Evolutionary conservation across 768 basidiomycete species (phyloP).

Genomic region (Amyloporia xantha): DNA sequence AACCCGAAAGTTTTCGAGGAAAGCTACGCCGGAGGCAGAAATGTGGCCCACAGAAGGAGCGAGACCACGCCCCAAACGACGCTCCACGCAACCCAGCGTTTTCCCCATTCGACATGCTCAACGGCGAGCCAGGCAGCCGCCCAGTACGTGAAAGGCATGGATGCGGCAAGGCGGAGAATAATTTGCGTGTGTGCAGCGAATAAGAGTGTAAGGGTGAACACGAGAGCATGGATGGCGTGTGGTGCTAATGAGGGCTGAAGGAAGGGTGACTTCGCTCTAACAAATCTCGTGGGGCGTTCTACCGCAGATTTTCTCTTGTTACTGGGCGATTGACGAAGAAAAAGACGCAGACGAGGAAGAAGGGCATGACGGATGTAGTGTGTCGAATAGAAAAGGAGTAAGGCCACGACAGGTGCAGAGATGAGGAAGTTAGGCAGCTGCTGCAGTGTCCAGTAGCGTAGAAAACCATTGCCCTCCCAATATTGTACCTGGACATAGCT

Average conservation of each 20-base stretch:
- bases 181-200: constrained; percentile 88
- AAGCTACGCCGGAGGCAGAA: constrained; percentile 83
- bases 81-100: constrained; percentile 72
- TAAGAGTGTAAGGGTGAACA: constrained; percentile 56
- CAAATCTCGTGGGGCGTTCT: background rate
- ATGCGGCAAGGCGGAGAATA: constrained; percentile 64
- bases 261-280: too few species aligned
- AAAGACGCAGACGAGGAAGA: constrained; percentile 9
- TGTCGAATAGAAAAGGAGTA: constrained; percentile 36
- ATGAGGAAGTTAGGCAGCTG: constrained; percentile 90
- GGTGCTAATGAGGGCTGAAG: constrained; percentile 45
- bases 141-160: constrained; percentile 84
- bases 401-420: constrained; percentile 59
- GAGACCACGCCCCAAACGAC: constrained; percentile 68
- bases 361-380: constrained; percentile 5
- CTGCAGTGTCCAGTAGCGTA: constrained; percentile 76
- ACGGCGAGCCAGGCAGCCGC: constrained; percentile 63
- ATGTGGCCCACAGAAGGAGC: constrained; percentile 72
- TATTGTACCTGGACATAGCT: constrained; percentile 75
- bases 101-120: constrained; percentile 41
- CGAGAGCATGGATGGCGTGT: constrained; percentile 67
- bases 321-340: background rate
- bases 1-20: too few species aligned
- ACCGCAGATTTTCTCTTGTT: too few species aligned
- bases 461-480: constrained; percentile 78